Conservation (phyloP, 1,139 yeast species). For the Hyphopichia wangnamkhiaoensis region DNA sequence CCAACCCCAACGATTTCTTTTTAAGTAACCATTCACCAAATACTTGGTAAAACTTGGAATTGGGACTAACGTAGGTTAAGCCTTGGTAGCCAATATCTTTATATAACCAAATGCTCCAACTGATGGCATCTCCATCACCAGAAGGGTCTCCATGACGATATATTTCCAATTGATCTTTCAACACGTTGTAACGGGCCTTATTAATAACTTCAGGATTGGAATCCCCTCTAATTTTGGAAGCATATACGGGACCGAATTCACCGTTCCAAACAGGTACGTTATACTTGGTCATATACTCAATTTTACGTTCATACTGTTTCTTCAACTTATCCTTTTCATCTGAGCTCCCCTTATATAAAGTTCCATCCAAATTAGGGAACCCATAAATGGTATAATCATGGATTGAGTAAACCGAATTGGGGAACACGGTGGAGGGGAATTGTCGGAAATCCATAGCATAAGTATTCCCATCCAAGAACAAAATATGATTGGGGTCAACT, state of each 20-base stretch:
- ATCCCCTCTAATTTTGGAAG: slow-evolving; percentile 42
- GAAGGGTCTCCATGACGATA: slow-evolving; percentile 46
- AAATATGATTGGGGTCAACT: slow-evolving; percentile 45
- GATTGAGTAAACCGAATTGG: slow-evolving; percentile 47
- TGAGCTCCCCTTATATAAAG: slow-evolving; percentile 30
- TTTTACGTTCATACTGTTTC: slow-evolving; percentile 38
- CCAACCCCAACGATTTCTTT: slow-evolving; percentile 45
- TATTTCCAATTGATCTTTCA: slow-evolving; percentile 43
- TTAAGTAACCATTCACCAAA: slow-evolving; percentile 40
- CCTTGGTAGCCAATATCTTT: slow-evolving; percentile 53
- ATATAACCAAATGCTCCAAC: slow-evolving; percentile 54
- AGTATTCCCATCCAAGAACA: slow-evolving; percentile 48
- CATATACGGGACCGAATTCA: slow-evolving; percentile 52
- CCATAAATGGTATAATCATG: slow-evolving; percentile 45
- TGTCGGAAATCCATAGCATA: slow-evolving; percentile 49
- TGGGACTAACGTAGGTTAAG: slow-evolving; percentile 42
- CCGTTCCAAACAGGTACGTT: slow-evolving; percentile 54
- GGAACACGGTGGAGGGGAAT: slow-evolving; percentile 35
- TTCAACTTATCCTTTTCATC: slow-evolving; percentile 32
- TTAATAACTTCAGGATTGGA: slow-evolving; percentile 34
- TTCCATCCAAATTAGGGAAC: slow-evolving; percentile 36
- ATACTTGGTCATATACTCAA: slow-evolving; percentile 37
- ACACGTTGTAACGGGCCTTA: slow-evolving; percentile 36
- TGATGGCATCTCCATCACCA: slow-evolving; percentile 41
- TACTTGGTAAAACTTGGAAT: slow-evolving; percentile 40